Percentiles rank a stretch among this genome's conserved stretches.
phyloP scores from a whole-genome alignment of 192 early-diverging fungal genomes.

The Rhizophagus clarus region DNA sequence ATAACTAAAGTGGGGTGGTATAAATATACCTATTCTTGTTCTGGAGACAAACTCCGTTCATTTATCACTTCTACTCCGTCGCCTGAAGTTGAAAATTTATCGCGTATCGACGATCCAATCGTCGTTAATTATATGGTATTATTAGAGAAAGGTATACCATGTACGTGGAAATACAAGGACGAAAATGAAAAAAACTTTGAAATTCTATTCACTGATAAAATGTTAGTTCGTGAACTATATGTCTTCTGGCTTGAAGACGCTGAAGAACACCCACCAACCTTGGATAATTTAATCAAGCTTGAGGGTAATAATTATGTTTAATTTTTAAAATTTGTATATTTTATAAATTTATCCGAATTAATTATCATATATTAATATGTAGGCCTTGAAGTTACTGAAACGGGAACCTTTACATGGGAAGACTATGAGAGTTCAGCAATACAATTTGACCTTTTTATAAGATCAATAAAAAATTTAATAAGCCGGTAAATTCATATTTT shows the following conservation, averaged over 20 bases:
- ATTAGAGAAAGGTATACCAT: conserved; percentile 11
- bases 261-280: background rate
- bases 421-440: background rate
- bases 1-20: background rate
- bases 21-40: background rate
- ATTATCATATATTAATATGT: background rate
- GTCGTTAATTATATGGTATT: background rate
- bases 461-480: conserved; percentile 22
- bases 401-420: background rate
- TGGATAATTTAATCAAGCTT: background rate
- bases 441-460: conserved; percentile 22
- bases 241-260: conserved; percentile 10
- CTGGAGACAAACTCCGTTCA: conserved; percentile 1
- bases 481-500: conserved; percentile 17
- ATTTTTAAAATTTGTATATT: background rate
- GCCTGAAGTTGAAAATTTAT: background rate
- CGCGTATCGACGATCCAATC: conserved; percentile 12
- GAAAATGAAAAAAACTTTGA: conserved; percentile 8
- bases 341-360: background rate
- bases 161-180: conserved; percentile 11
- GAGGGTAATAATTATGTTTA: background rate
- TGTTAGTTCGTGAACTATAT: background rate
- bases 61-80: conserved; percentile 15
- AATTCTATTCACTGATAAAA: background rate
- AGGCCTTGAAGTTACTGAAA: background rate